Base-by-base conservation (phyloP, 2,329 filamentous ascomycete species). In the Diaporthe velutina region DNA sequence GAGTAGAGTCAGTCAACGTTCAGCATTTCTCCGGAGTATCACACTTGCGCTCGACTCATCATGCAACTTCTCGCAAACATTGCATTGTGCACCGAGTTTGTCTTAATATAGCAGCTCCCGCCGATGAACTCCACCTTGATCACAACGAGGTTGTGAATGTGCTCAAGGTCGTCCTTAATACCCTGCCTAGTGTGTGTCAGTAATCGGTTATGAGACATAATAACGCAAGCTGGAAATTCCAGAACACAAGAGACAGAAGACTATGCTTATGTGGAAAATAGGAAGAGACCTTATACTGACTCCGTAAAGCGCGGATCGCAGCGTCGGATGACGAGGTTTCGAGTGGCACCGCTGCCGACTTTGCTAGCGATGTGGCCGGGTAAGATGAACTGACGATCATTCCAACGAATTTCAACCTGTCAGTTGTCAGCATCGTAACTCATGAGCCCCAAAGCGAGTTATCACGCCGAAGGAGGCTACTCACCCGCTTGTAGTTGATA, bases 121-220 rank as follows among this genome's bases (percentile, higher is more conserved):
- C 87, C 85, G 3, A 84, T 82, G 81, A 94, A 93, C 10, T 84
- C 83, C 58, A 97, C 84, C 57, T 89, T 89, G 79, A 97, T 87
- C 15, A 97, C 89, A 30, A 93, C 86, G 1, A 97, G 87, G 76
- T 94, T 94, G 84, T 96, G 92, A 75, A 97, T 96, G 81, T 97
- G 95, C 33, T 95, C 93, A 50, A 97, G 87, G 78, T 97, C 93
- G 6, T 92, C 88, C 15, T 93, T 91, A 77, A 97, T 91, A 22
- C 84, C 83, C 10, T 89, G 84, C 77, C 60, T 64, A 28, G 17
- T 64, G 9, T 64, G 25, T 48, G 60, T 64, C 22, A 64, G 60
- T 48, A 22, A 17, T 10, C 19, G 22, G 38, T 9, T 12, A 3
- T 10, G 17, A 22, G 15, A 30, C 7, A 17, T 28, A 12, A 64